Conservation (phyloP, 176 grass and related monocot genomes). For the Eremochloa ophiuroides region DNA sequence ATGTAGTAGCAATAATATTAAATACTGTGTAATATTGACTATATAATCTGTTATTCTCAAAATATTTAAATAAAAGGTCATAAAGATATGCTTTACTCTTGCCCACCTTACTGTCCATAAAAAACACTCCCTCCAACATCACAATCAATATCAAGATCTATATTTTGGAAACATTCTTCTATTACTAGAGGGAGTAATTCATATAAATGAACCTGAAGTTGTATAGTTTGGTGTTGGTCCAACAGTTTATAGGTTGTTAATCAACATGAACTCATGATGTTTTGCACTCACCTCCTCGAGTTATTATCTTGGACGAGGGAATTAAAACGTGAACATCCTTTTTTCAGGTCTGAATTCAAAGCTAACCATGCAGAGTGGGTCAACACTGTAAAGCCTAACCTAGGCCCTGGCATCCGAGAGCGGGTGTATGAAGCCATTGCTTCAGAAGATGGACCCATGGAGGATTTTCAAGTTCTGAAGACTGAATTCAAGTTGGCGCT, state of each 20-base stretch:
- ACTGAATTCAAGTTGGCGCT: constrained; percentile 54
- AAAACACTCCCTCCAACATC: not conserved
- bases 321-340: not conserved
- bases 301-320: not conserved
- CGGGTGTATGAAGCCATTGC: constrained; percentile 54
- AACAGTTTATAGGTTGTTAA: not conserved
- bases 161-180: not conserved
- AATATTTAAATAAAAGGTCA: not conserved
- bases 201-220: not conserved
- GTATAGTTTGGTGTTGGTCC: not conserved
- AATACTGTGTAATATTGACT: not conserved
- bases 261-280: not conserved
- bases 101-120: not conserved
- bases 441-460: constrained; percentile 39
- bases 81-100: not conserved
- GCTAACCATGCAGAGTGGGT: constrained; percentile 78
- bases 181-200: not conserved
- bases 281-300: not conserved
- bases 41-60: not conserved
- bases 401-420: constrained; percentile 69
- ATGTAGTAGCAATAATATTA: not conserved
- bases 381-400: constrained; percentile 52
- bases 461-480: constrained; percentile 40
- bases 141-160: not conserved
- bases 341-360: constrained; percentile 80